A percentile compares a stretch with the other conserved stretches of the same genome.
phyloP scores from a whole-genome alignment of 768 basidiomycete genomes.

The Lyophyllum atratum region DNA sequence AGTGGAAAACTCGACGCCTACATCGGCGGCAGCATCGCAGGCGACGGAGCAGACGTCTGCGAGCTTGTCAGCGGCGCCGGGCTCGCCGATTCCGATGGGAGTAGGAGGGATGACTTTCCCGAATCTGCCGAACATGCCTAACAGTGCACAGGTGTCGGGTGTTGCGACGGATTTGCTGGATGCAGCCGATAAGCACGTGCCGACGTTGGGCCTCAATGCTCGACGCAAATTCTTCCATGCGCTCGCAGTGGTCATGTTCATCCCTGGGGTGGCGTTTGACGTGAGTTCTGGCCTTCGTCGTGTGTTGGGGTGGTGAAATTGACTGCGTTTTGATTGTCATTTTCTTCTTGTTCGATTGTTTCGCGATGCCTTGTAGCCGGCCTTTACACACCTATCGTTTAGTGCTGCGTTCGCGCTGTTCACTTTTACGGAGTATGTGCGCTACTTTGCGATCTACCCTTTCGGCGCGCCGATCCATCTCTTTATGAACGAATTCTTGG shows the following conservation, averaged over 20 bases:
- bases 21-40: conserved; percentile 1
- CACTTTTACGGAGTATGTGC: conserved; percentile 95
- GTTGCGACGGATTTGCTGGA: conserved; percentile 72
- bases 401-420: conserved; percentile 94
- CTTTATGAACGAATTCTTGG: conserved; percentile 97
- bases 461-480: conserved; percentile 91
- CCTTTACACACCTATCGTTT: conserved; percentile 94
- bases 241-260: conserved; percentile 93
- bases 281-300: conserved; percentile 50
- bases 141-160: conserved; percentile 53
- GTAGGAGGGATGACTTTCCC: conserved; percentile 42
- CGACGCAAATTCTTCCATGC: conserved; percentile 97
- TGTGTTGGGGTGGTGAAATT: conserved; percentile 1
- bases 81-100: conserved; percentile 10
- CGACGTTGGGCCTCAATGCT: conserved; percentile 87
- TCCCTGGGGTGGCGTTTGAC: conserved; percentile 91
- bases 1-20: conserved; percentile 16
- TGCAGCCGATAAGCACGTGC: conserved; percentile 88
- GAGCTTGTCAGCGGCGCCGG: conserved; percentile 1
- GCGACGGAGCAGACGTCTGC: neutral
- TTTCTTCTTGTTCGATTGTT: conserved; percentile 9
- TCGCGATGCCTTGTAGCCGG: conserved; percentile 61
- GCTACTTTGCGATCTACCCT: conserved; percentile 98
- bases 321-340: conserved; percentile 4
- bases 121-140: conserved; percentile 46